These are phyloP conservation scores for Tillandsia fasciculata DNA, from an alignment of 176 grass and related monocot genomes.

Conservation along the genomic window DNA sequence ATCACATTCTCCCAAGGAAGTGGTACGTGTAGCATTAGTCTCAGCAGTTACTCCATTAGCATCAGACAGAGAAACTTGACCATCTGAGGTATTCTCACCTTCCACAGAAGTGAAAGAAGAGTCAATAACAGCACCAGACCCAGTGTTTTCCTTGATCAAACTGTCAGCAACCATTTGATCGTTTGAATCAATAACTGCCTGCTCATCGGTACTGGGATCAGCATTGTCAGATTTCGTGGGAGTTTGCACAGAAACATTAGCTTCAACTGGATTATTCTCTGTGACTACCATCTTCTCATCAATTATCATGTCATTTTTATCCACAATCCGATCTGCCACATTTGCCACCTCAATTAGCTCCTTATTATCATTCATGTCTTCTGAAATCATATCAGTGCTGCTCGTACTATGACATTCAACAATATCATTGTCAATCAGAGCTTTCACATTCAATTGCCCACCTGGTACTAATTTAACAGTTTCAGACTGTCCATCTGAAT, in stretches of 20 bases:
- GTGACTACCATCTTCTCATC: background rate
- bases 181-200: background rate
- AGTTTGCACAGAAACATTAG: background rate
- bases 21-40: background rate
- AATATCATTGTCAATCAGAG: background rate
- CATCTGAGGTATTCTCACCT: background rate
- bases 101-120: background rate
- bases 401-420: background rate
- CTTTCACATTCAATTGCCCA: background rate
- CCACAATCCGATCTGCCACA: background rate
- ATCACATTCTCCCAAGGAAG: background rate
- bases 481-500: constrained; percentile 1
- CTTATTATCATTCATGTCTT: background rate
- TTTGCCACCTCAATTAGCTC: background rate
- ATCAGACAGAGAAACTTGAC: background rate
- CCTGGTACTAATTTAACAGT: background rate
- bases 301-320: background rate
- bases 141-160: background rate
- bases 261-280: no score
- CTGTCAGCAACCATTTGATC: background rate
- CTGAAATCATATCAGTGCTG: background rate
- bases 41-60: background rate
- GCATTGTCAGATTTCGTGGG: background rate
- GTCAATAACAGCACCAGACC: background rate
- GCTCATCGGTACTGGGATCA: background rate